Percentiles rank a stretch among this genome's conserved stretches.
Evolutionary conservation across 352 stramenopile genomes (phyloP).

Genomic region (Globisporangium yorkense): DNA sequence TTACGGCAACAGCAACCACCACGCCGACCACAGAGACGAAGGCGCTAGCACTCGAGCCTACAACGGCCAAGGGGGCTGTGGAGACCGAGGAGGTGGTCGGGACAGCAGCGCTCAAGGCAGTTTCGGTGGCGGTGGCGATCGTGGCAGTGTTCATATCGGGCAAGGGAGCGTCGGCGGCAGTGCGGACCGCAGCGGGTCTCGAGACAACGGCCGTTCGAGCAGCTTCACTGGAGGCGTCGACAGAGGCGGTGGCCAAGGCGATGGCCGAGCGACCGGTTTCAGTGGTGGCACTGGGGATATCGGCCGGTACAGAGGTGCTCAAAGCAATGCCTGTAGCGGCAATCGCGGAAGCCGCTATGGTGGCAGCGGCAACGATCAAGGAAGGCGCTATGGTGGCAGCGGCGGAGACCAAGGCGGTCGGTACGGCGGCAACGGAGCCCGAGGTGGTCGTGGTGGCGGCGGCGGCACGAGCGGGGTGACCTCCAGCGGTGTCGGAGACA

Average conservation of each 20-base stretch:
- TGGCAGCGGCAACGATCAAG: constrained; percentile 10
- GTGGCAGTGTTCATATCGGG: neutral
- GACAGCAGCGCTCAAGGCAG: constrained; percentile 5
- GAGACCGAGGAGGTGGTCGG: neutral
- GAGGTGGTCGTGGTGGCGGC: constrained; percentile 20
- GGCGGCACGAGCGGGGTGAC: constrained; percentile 12
- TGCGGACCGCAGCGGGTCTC: no score
- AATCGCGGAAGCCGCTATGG: constrained; percentile 14
- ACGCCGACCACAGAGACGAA: constrained; percentile 12
- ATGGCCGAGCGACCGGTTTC: no score
- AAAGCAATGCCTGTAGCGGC: constrained; percentile 2
- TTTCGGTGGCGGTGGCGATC: constrained; percentile 5
- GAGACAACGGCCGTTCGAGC: no score
- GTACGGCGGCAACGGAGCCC: constrained; percentile 11
- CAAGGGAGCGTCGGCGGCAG: neutral
- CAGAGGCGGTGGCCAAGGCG: no score
- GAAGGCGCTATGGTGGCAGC: constrained; percentile 18
- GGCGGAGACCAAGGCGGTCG: constrained; percentile 8
- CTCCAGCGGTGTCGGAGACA: constrained; percentile 23
- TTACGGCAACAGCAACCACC: constrained; percentile 13
- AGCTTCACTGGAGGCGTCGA: no score
- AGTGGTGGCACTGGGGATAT: constrained; percentile 5
- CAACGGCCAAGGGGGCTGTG: constrained; percentile 5
- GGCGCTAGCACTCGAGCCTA: neutral
- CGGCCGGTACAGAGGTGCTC: constrained; percentile 11